Base-by-base conservation (phyloP, 2,329 filamentous ascomycete genomes). In the Colletotrichum scovillei region DNA sequence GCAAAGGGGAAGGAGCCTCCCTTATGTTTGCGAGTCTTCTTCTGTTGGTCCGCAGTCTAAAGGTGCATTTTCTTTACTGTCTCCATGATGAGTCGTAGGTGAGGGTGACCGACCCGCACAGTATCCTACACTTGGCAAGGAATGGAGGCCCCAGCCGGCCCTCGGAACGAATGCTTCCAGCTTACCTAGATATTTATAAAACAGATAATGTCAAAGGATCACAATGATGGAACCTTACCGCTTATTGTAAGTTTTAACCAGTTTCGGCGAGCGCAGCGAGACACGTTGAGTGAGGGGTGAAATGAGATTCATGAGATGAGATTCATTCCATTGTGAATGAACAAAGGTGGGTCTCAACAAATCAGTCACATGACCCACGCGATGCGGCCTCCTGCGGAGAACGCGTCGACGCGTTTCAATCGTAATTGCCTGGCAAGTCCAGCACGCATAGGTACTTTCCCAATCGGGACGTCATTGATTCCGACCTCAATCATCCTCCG, bases 401-500 rank as follows among this genome's bases (percentile, higher is more conserved):
- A 63, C 42, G 60, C 42, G 59, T 63, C 59, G 24, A 22, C n/a
- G 59, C 59, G 30, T 32, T 28, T 22, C 11, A 26, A 7, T 46
- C 26, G 26, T 38, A 28, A 38, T 46, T 42, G 38, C 24, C 24
- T 4, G n/a, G 9, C 16, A 6, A 24, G 46, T 22, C 59, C 52
- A 28, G 32, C 32, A 35, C 32, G 24, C 38, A 42, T 42, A 49
- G 42, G 42, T 56, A 30, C 26, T 30, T 63, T 55, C 62, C 62
- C 60, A 53, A 53, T 63, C 26, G 46, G 60, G 60, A 63, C 46
- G 19, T 63, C 60, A 53, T 49, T n/a, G 28, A 53, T 28, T 26
- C 35, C 46, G 8, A 19, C 11, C 28, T 63, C 30, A 49, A 49
- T 19, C 52, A 8, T 7, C 46, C 8, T 26, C 22, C 3, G 7